Base-by-base conservation (phyloP, 1,284 basidiomycete genomes). In the Apiotrichum montevideense region DNA sequence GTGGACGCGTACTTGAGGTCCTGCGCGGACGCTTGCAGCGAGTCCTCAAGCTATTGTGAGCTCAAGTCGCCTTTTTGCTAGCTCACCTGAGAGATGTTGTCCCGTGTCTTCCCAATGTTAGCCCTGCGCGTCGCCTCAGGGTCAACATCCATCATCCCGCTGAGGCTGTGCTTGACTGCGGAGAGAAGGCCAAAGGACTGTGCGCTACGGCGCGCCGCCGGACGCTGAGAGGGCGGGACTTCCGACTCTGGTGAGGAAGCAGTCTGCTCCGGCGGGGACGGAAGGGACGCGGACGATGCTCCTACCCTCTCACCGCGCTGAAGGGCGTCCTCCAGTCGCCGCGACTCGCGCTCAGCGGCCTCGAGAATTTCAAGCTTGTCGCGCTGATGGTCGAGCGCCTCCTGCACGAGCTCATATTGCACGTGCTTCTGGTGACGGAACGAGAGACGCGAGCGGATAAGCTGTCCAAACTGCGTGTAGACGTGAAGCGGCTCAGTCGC, bases 361-460 rank as follows among this genome's bases (percentile, higher is more conserved):
- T 98, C 96, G 6, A 97, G 81, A 51, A 96, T 88, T 56, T 89
- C 91, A 47, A 99, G 80, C 65, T 87, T 83, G 68, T 90, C 88
- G 56, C 87, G 86, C 77, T 95, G 97, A 11, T 80, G 81, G 63
- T 95, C 93, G 21, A 98, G 80, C 35, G 83, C 82, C 69, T 98
- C 95, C 72, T 94, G 89, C 0, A 95, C 95, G 81, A 96, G 87
- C 78, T 98, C 96, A 69, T 88, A 94, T 74, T 99, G 96, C 9
- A 95, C 88, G 66, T 99, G 94, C 78, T 98, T 98, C 77, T 95
- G 90, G 74, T 98, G 96, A 35, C 96, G 86, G 78, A 96, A 99
- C 1, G 85, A 85, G 51, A 99, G 84, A 29, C 98, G 80, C 69
- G 89, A 88, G 79, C 91, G 94, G 78, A 99, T 96, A 66, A 98